phyloP scores from a whole-genome alignment of 192 early-diverging fungal species.

The Phlyctochytrium planicorne region DNA sequence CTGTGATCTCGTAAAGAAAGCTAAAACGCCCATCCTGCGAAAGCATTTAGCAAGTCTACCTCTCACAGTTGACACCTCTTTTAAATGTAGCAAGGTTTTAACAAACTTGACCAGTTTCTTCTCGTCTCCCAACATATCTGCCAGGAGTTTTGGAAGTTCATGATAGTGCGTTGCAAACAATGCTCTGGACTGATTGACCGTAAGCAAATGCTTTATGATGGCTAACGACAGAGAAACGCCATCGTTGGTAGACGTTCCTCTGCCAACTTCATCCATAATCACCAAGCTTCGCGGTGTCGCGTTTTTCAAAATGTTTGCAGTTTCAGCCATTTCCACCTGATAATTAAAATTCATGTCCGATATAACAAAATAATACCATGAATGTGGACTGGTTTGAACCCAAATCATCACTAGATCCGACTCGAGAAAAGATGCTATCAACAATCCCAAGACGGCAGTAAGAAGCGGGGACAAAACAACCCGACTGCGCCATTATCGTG shows the following conservation, averaged over 20 bases:
- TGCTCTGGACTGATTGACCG: constrained; percentile 45
- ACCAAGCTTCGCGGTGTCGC: constrained; percentile 59
- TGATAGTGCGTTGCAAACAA: constrained; percentile 86
- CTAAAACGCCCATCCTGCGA: constrained; percentile 39
- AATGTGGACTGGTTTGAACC: constrained; percentile 70
- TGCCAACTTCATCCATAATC: constrained; percentile 79
- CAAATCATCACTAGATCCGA: constrained; percentile 73
- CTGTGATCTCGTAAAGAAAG: constrained; percentile 64
- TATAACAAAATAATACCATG: constrained; percentile 48
- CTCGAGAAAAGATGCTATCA: constrained; percentile 70
- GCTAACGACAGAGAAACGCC: constrained; percentile 71
- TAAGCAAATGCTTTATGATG: constrained; percentile 57
- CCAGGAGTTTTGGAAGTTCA: constrained; percentile 48
- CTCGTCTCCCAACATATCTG: neutral
- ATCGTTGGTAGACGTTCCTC: constrained; percentile 76
- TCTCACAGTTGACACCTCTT: neutral
- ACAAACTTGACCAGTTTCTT: constrained; percentile 14
- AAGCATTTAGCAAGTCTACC: neutral
- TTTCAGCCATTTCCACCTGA: constrained; percentile 70
- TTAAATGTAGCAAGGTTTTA: constrained; percentile 22
- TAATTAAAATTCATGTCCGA: neutral
- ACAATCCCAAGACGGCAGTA: constrained; percentile 64
- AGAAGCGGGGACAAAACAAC: constrained; percentile 69
- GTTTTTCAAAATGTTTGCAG: constrained; percentile 65
- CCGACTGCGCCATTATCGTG: constrained; percentile 68